Percentiles rank a stretch among this genome's conserved stretches.
These are phyloP conservation scores for Fallopia convolvulus DNA, from an alignment of 148 eudicot genomes.

Conservation along the genomic window DNA sequence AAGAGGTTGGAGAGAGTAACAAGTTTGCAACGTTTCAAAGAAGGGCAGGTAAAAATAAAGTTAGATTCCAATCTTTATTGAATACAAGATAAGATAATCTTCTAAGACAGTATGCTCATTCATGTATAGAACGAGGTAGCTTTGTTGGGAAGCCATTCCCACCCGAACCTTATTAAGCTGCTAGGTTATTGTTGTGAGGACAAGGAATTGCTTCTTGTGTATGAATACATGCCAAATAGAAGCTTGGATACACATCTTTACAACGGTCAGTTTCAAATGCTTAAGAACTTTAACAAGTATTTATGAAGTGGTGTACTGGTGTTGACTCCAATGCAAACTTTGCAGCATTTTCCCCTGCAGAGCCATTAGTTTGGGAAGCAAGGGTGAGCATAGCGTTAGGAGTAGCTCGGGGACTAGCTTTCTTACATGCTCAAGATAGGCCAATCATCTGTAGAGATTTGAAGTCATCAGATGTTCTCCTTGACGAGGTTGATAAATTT, in stretches of 20 bases:
- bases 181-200: constrained; percentile 55
- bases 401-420: constrained; percentile 5
- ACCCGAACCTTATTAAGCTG: constrained; percentile 46
- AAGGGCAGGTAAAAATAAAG: neutral
- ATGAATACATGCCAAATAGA: constrained; percentile 48
- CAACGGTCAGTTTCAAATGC: constrained; percentile 26
- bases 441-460: constrained; percentile 2
- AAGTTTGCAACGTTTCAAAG: neutral
- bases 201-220: constrained; percentile 43
- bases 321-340: neutral
- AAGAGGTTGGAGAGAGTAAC: neutral
- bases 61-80: neutral
- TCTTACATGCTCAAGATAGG: neutral
- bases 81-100: too few relatives aligned
- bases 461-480: neutral
- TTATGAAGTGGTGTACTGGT: neutral
- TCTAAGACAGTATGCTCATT: too few relatives aligned
- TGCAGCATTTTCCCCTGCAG: neutral
- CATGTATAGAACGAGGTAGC: constrained; percentile 25
- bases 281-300: too few relatives aligned
- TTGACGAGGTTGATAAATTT: neutral
- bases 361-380: constrained; percentile 2
- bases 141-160: constrained; percentile 46
- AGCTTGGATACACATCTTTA: constrained; percentile 57
- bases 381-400: constrained; percentile 8